Percentiles rank a stretch among this genome's conserved stretches.
Conservation (phyloP, 2,329 filamentous ascomycete genomes). For the Dothideomycetes sp. region DNA sequence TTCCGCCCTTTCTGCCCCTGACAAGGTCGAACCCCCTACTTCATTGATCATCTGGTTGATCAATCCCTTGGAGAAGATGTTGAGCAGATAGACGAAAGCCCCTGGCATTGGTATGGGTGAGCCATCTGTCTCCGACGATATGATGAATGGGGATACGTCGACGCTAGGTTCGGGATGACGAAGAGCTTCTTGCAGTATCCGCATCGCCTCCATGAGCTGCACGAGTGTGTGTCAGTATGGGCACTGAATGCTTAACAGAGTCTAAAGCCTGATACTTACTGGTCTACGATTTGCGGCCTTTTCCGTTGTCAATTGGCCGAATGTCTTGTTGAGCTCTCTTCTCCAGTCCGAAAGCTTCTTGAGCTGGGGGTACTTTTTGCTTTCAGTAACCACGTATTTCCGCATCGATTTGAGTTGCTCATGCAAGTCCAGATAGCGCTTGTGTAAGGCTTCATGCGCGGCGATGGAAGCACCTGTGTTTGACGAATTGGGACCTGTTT, state of each 20-base stretch:
- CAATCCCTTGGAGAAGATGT: conserved; percentile 62
- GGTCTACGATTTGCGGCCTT: conserved; percentile 50
- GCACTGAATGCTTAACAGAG: conserved; percentile 2
- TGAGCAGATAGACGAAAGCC: conserved; percentile 64
- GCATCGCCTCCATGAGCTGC: conserved; percentile 32
- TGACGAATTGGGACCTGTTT: conserved; percentile 2
- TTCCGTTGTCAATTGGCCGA: conserved; percentile 62
- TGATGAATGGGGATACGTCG: conserved; percentile 23
- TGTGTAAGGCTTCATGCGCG: conserved; percentile 32
- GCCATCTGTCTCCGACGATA: conserved; percentile 35
- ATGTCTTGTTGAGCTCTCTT: conserved; percentile 55
- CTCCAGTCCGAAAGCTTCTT: conserved; percentile 64
- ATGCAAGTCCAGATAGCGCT: conserved; percentile 48
- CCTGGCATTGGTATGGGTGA: conserved; percentile 41
- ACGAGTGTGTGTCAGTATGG: conserved; percentile 1
- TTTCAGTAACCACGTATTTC: conserved; percentile 41
- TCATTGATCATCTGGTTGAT: conserved; percentile 47
- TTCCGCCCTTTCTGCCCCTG: conserved; percentile 26
- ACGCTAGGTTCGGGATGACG: conserved; percentile 14
- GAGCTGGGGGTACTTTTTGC: conserved; percentile 44
- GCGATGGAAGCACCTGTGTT: conserved; percentile 3
- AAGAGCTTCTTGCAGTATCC: too few relatives aligned
- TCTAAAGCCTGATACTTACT: conserved; percentile 28
- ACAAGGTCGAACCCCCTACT: too few relatives aligned
- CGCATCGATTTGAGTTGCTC: conserved; percentile 53